Evolutionary conservation across 129 eudicot genomes (phyloP).

Genomic region (Flaveria ramosissima): DNA sequence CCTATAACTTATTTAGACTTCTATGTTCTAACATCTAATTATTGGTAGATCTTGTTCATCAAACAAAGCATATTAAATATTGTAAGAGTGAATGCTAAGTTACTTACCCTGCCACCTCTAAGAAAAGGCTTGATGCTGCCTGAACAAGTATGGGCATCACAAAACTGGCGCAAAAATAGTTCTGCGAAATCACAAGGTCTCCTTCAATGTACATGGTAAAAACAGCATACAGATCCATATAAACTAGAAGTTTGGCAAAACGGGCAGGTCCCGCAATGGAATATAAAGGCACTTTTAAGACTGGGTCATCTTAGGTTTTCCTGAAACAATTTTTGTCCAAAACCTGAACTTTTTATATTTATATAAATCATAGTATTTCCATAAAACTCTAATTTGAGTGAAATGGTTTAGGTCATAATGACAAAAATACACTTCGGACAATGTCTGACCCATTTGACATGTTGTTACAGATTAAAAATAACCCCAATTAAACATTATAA

Average conservation of each 20-base stretch:
- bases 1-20: conserved; percentile 12
- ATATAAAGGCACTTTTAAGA: not conserved
- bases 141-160: conserved; percentile 86
- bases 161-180: conserved; percentile 77
- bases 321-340: not conserved
- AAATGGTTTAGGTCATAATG: not conserved
- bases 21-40: conserved; percentile 15
- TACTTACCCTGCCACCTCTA: conserved; percentile 81
- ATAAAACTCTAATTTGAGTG: not conserved
- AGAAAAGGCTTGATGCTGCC: conserved; percentile 67
- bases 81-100: conserved; percentile 48
- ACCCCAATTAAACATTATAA: not conserved
- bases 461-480: not conserved
- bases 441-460: not conserved
- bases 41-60: conserved; percentile 5
- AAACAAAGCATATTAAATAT: not conserved
- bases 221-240: conserved; percentile 12
- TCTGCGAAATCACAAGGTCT: conserved; percentile 43
- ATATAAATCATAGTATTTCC: not conserved
- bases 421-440: not conserved
- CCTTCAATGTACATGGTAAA: conserved; percentile 32
- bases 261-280: not conserved
- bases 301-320: not conserved
- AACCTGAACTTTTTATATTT: not conserved
- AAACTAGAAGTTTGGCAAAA: conserved; percentile 6